phyloP scores from a whole-genome alignment of 768 basidiomycete species.

The Termitomyces sp. region DNA sequence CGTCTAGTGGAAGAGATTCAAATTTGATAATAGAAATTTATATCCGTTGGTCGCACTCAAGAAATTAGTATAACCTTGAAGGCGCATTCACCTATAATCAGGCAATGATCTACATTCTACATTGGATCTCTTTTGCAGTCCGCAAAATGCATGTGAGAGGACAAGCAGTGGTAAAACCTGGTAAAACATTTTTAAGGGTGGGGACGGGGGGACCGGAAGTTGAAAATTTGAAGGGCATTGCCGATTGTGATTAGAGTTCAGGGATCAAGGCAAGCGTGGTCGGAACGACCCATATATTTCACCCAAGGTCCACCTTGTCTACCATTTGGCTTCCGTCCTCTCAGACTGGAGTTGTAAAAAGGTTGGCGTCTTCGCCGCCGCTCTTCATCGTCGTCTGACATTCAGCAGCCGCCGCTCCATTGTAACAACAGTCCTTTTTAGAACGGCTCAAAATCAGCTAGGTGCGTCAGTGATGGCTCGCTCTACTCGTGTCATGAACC shows the following conservation, averaged over 20 bases:
- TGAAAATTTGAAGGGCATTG: constrained; percentile 49
- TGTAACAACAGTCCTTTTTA: constrained; percentile 82
- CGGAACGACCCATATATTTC: constrained; percentile 43
- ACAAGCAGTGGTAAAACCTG: constrained; percentile 19
- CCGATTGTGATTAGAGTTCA: constrained; percentile 42
- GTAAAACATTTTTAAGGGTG: constrained; percentile 29
- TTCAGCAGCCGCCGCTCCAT: constrained; percentile 45
- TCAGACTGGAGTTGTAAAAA: constrained; percentile 40
- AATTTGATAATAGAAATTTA: background rate
- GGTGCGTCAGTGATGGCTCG: constrained; percentile 40
- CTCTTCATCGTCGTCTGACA: constrained; percentile 16
- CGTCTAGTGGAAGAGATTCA: background rate
- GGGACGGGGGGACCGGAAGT: constrained; percentile 39
- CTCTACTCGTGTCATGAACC: constrained; percentile 20
- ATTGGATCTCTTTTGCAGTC: constrained; percentile 1
- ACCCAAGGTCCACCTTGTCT: constrained; percentile 24
- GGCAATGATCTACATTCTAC: background rate
- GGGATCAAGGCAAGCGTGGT: constrained; percentile 40
- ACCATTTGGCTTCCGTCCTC: constrained; percentile 28
- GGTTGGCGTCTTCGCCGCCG: constrained; percentile 30
- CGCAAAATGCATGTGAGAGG: background rate
- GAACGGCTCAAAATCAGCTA: constrained; percentile 71
- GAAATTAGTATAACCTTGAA: background rate
- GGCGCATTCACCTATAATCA: background rate
- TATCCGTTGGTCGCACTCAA: background rate